These are phyloP conservation scores for Chlorella vulgaris DNA, from an alignment of 139 green algal genomes.

Conservation along the genomic window DNA sequence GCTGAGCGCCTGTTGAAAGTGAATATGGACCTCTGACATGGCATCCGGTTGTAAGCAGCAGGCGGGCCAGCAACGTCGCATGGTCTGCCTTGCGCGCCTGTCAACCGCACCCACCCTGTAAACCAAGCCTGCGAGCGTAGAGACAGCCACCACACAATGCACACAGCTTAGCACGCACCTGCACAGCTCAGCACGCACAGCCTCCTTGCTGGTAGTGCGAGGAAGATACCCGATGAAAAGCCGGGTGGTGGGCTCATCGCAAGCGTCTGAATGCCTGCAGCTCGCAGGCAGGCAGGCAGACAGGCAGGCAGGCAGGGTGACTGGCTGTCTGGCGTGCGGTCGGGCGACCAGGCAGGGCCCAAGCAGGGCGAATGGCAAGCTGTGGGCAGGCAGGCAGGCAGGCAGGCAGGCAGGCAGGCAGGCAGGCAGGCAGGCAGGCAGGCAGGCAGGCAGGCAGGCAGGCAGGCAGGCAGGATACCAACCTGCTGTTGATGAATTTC, in stretches of 20 bases:
- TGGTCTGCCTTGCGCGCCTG: no score
- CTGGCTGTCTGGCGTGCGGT: no score
- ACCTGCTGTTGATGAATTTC: no score
- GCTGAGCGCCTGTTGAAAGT: no score
- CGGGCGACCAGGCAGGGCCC: no score
- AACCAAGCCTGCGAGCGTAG: neutral
- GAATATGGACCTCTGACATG: no score
- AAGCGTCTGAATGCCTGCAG: neutral
- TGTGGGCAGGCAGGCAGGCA: neutral
- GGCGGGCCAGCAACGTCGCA: no score
- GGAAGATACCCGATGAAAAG: constrained; percentile 20
- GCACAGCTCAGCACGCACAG: neutral
- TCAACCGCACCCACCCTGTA: no score
- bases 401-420: neutral
- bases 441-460: neutral
- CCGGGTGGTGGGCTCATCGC: neutral
- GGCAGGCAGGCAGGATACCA: neutral
- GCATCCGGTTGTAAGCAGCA: no score
- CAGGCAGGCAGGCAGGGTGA: neutral
- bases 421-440: neutral
- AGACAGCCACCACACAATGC: no score
- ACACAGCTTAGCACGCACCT: no score
- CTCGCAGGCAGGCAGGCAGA: neutral
- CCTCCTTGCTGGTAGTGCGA: neutral
- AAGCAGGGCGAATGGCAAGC: no score